Conservation (phyloP, 176 grass and related monocot species). For the Tuctoria greenei region DNA sequence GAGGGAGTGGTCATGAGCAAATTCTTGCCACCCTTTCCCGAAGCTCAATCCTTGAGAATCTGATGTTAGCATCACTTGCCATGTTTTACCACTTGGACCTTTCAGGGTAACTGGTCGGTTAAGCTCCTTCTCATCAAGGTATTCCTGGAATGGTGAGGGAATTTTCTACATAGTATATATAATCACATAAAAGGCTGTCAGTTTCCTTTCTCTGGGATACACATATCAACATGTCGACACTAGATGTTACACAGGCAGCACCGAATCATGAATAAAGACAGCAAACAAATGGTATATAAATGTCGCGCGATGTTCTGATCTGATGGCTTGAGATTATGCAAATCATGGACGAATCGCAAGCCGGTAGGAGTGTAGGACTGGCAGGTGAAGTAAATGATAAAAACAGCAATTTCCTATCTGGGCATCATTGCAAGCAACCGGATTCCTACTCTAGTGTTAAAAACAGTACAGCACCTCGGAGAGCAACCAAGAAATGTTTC, state of each 20-base stretch:
- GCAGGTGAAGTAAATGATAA: neutral
- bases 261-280: neutral
- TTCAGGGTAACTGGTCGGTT: slow-evolving; percentile 46
- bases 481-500: no score
- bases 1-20: slow-evolving; percentile 62
- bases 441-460: no score
- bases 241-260: neutral
- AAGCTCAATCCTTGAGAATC: slow-evolving; percentile 43
- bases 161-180: slow-evolving; percentile 62
- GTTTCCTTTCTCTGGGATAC: neutral
- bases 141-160: slow-evolving; percentile 50
- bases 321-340: neutral
- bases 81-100: slow-evolving; percentile 57
- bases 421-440: neutral
- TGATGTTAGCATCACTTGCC: slow-evolving; percentile 49
- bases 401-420: neutral
- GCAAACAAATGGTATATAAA: no score
- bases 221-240: neutral
- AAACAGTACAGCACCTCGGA: no score
- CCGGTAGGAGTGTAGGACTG: no score
- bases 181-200: slow-evolving; percentile 20
- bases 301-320: no score
- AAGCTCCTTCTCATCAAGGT: slow-evolving; percentile 48
- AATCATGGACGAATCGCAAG: neutral
- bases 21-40: slow-evolving; percentile 65